phyloP scores from a whole-genome alignment of 257 asterid species.

The Phtheirospermum japonicum region DNA sequence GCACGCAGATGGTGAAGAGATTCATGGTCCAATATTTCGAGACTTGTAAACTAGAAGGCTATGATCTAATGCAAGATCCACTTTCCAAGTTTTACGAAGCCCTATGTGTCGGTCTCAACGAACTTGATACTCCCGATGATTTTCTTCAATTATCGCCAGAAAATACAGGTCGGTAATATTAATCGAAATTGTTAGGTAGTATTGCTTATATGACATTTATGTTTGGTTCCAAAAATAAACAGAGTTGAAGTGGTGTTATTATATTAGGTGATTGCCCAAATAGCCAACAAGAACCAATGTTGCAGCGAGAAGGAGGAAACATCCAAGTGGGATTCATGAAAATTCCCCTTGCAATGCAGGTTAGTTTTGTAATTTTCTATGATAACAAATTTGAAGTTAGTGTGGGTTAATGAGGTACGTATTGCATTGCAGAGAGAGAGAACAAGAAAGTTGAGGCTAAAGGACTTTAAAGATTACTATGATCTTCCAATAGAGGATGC shows the following conservation, averaged over 20 bases:
- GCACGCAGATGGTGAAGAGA: conserved; percentile 46
- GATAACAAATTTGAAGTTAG: not conserved
- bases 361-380: conserved; percentile 15
- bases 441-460: conserved; percentile 59
- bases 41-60: conserved; percentile 59
- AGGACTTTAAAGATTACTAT: conserved; percentile 52
- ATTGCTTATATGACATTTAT: too few species aligned
- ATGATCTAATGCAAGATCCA: conserved; percentile 52
- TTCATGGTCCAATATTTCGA: conserved; percentile 64
- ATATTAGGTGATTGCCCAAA: conserved; percentile 27
- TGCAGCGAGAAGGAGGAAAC: conserved; percentile 23
- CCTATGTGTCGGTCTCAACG: conserved; percentile 48
- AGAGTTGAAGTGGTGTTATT: too few species aligned
- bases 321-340: conserved; percentile 26
- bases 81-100: conserved; percentile 58
- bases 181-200: too few species aligned
- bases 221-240: too few species aligned
- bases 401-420: not conserved
- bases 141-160: conserved; percentile 34
- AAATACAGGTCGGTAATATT: conserved; percentile 31
- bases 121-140: conserved; percentile 21
- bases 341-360: conserved; percentile 65
- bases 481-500: conserved; percentile 60
- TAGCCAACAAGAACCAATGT: conserved; percentile 21
- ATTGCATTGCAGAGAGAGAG: conserved; percentile 62